Evolutionary conservation across 257 asterid species (phyloP).

Genomic region (Jaltomata sinuosa): DNA sequence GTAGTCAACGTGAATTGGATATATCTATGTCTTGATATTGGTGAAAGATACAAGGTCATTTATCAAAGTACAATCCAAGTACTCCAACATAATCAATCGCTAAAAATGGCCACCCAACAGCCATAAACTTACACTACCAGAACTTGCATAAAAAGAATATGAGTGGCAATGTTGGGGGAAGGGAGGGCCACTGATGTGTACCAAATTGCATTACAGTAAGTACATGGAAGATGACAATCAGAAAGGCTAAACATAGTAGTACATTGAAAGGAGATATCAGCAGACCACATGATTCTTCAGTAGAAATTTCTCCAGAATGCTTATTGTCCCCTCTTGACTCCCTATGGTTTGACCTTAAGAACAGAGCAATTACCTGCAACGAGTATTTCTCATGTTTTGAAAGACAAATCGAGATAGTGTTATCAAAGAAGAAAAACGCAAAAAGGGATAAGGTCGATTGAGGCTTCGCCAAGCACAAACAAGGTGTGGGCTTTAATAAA

Average conservation of each 20-base stretch:
- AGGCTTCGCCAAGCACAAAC: background rate
- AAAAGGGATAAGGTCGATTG: background rate
- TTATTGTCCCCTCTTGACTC: conserved; percentile 25
- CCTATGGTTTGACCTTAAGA: conserved; percentile 56
- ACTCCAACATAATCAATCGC: background rate
- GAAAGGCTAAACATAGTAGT: background rate
- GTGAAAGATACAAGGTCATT: background rate
- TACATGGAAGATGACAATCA: background rate
- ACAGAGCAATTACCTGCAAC: conserved; percentile 77
- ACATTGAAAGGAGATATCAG: conserved; percentile 18
- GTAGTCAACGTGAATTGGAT: background rate
- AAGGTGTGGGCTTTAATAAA: background rate
- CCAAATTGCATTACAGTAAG: background rate
- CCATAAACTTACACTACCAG: background rate
- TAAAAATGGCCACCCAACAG: background rate
- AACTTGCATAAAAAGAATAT: background rate
- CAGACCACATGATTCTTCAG: conserved; percentile 53
- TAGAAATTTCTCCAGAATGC: conserved; percentile 29
- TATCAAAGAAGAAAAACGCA: background rate
- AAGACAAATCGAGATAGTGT: background rate
- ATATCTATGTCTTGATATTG: background rate
- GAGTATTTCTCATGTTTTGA: conserved; percentile 11
- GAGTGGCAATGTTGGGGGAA: background rate
- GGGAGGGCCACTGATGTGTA: background rate
- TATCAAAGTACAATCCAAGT: background rate